These are phyloP conservation scores for Primulina tabacum DNA, from an alignment of 257 asterid genomes.

Conservation along the genomic window DNA sequence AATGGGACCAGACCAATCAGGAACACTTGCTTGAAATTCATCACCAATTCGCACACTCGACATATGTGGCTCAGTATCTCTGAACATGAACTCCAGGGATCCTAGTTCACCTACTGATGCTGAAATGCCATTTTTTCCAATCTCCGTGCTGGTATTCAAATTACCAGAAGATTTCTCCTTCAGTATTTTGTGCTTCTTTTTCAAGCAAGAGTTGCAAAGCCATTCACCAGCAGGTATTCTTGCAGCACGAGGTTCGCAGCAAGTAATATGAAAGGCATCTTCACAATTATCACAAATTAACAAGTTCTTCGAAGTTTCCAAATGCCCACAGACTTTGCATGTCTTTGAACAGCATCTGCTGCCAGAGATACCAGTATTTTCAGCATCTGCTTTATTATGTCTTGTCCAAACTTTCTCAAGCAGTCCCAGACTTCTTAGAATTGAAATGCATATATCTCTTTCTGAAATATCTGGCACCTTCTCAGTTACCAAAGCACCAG, in stretches of 20 bases:
- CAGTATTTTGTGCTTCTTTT: slow-evolving; percentile 55
- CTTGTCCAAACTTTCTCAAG: slow-evolving; percentile 36
- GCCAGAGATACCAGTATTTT: slow-evolving; percentile 23
- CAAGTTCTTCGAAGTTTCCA: slow-evolving; percentile 55
- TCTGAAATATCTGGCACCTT: slow-evolving; percentile 48
- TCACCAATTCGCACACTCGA: slow-evolving; percentile 41
- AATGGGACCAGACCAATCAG: slow-evolving; percentile 39
- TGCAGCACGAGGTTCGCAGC: slow-evolving; percentile 57
- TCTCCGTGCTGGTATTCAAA: slow-evolving; percentile 28
- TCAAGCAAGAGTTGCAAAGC: slow-evolving; percentile 74
- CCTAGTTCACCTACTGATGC: slow-evolving; percentile 24
- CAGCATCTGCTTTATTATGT: slow-evolving; percentile 29
- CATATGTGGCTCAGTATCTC: slow-evolving; percentile 23
- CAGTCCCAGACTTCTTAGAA: slow-evolving; percentile 57
- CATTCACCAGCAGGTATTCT: slow-evolving; percentile 65
- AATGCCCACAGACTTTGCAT: slow-evolving; percentile 56
- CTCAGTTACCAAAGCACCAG: slow-evolving; percentile 50
- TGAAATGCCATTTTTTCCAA: slow-evolving; percentile 27
- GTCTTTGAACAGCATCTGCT: slow-evolving; percentile 44
- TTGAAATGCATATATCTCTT: slow-evolving; percentile 55
- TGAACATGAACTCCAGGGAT: slow-evolving; percentile 33
- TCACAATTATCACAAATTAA: slow-evolving; percentile 75
- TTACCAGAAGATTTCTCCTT: slow-evolving; percentile 49
- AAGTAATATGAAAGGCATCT: slow-evolving; percentile 70
- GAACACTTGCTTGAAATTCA: slow-evolving; percentile 44